Evolutionary conservation across 2,329 filamentous ascomycete genomes (phyloP), one percentile per base, ranked within the genome.

Genomic region (Rutstroemia sp.): DNA sequence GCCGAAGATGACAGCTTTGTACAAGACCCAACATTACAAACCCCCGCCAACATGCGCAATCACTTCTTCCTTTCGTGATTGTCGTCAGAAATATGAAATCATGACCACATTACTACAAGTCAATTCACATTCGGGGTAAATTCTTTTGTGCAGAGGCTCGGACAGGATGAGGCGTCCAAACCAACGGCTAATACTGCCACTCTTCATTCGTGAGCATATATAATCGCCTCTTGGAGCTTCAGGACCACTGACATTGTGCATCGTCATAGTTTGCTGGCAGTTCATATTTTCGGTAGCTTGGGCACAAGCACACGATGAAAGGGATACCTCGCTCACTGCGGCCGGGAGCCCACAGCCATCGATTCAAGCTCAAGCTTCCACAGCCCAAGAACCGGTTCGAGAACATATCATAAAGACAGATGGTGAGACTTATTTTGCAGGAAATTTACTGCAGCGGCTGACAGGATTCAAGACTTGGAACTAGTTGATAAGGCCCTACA

Each of bases 401-500:
- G 64, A 63, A 44, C 58, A 56, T 23, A 21, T 41, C 58, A 65
- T 34, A 60, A 64, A 53, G 44, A 59, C 61, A 45, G 64, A 64
- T 58, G 65, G 67, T 68, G 54, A 59, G 61, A 44, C 4, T 21
- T 7, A 9, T 12, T 44, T 44, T 23, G 16, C 8, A 21, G 16
- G 21, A 9, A 17, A 23, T 19, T 10, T 44, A 12, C 6, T 44
- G 17, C 41, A 19, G 16, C 6, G 2, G 51, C 65, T 69, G 56
- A 69, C 38, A 21, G 16, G 12, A 21, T n/a, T 19, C 8, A 56
- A 70, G 68, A 66, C 17, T 58, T 62, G 27, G 67, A 69, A 53
- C 59, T 71, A 42, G 68, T 73, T 12, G 61, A 69, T 4, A 68
- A 71, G 61, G 70, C 71, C n/a, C 63, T 73, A 10, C 52, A 60